Conservation (phyloP, 495 filamentous ascomycete genomes). For the Podospora pseudocomata region DNA sequence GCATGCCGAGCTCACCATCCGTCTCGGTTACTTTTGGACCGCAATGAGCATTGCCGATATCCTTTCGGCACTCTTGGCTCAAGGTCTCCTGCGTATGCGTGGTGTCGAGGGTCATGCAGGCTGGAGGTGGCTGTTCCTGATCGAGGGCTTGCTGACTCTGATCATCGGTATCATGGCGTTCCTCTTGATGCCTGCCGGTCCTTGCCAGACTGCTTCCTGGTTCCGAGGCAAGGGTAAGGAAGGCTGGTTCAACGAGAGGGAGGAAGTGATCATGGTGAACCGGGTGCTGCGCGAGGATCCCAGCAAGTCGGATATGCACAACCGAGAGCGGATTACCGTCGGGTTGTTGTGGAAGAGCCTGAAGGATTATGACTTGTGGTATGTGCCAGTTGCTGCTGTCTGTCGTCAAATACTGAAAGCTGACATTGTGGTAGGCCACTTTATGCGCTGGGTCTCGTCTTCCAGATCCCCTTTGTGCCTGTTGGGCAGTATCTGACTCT, state of each 20-base stretch:
- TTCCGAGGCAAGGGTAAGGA: constrained; percentile 69
- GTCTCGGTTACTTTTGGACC: constrained; percentile 56
- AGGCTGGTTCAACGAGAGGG: constrained; percentile 66
- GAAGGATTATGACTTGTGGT: constrained; percentile 69
- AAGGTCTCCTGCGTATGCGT: constrained; percentile 66
- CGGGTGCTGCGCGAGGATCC: constrained; percentile 70
- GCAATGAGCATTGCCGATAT: constrained; percentile 64
- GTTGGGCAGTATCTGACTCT: constrained; percentile 62
- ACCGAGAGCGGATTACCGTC: constrained; percentile 59
- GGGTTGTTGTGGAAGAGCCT: constrained; percentile 59
- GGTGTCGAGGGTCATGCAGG: constrained; percentile 56
- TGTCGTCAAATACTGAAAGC: background rate
- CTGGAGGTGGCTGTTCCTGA: constrained; percentile 54
- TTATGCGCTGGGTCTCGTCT: constrained; percentile 62
- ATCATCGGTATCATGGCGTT: constrained; percentile 62
- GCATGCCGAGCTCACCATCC: constrained; percentile 59
- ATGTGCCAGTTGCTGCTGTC: background rate
- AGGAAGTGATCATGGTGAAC: constrained; percentile 70
- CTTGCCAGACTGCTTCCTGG: constrained; percentile 64
- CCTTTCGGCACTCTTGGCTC: constrained; percentile 65
- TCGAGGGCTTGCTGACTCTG: constrained; percentile 52
- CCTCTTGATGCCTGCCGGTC: constrained; percentile 67
- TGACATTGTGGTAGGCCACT: constrained; percentile 39
- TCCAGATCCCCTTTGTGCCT: constrained; percentile 57
- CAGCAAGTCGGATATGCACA: constrained; percentile 59